Evolutionary conservation across 768 basidiomycete species (phyloP).

Genomic region (Tylopilus rubrobrunneus): DNA sequence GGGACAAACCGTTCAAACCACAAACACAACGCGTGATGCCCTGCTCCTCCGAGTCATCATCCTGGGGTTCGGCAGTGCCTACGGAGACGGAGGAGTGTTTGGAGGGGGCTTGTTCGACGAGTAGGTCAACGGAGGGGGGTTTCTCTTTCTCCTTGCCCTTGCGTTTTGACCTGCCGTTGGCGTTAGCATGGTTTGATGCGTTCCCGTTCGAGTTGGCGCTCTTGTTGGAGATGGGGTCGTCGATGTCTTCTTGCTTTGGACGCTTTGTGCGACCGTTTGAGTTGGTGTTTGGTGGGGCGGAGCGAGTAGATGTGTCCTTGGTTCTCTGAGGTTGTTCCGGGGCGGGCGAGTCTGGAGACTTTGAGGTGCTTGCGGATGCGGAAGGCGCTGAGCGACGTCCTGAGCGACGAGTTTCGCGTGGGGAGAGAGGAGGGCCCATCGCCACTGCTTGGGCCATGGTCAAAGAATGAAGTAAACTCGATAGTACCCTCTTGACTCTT

Average conservation of each 20-base stretch:
- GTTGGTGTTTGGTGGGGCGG: conserved; percentile 36
- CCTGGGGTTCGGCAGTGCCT: conserved; percentile 37
- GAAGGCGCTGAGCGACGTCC: conserved; percentile 70
- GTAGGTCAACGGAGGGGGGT: conserved; percentile 30
- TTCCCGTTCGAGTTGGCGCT: conserved; percentile 33
- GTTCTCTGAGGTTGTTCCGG: conserved; percentile 44
- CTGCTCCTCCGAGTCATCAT: conserved; percentile 47
- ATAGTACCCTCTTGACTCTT: conserved; percentile 15
- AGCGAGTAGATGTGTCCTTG: conserved; percentile 38
- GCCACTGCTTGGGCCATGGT: conserved; percentile 60
- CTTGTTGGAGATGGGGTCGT: conserved; percentile 53
- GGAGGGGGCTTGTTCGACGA: conserved; percentile 25
- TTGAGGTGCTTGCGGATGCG: conserved; percentile 61
- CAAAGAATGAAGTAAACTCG: conserved; percentile 7
- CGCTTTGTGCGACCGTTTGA: conserved; percentile 50
- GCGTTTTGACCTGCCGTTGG: conserved; percentile 51
- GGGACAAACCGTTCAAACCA: conserved; percentile 66
- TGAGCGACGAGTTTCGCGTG: conserved; percentile 73
- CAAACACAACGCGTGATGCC: conserved; percentile 82
- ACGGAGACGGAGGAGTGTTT: conserved; percentile 28
- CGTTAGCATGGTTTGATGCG: conserved; percentile 26
- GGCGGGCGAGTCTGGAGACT: conserved; percentile 69
- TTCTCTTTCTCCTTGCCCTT: conserved; percentile 67
- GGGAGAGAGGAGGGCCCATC: conserved; percentile 78
- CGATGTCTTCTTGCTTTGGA: conserved; percentile 70